These are phyloP conservation scores for Cyathus striatus DNA, from an alignment of 768 basidiomycete genomes.

Conservation along the genomic window DNA sequence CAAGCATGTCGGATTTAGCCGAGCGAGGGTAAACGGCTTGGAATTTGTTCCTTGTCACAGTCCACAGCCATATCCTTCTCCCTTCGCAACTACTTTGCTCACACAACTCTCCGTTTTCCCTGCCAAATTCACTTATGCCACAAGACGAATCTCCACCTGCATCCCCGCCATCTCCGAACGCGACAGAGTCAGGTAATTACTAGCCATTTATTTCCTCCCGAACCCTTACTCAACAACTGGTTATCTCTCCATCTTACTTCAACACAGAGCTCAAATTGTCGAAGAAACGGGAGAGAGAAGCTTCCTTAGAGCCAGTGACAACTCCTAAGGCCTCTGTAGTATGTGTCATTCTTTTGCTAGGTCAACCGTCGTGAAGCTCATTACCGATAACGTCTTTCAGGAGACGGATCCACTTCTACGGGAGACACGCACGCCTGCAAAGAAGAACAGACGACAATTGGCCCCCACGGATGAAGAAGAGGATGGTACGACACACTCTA, in stretches of 20 bases:
- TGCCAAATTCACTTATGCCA: no score
- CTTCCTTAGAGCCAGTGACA: constrained; percentile 65
- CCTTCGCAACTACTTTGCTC: no score
- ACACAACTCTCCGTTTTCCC: no score
- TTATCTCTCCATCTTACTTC: constrained; percentile 8
- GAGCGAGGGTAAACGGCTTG: constrained; percentile 16
- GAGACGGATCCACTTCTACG: constrained; percentile 31
- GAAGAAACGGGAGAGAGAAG: constrained; percentile 74
- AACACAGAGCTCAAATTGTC: constrained; percentile 43
- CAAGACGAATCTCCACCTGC: constrained; percentile 26
- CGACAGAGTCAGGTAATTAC: constrained; percentile 37
- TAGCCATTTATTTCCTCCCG: constrained; percentile 1
- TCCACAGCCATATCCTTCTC: constrained; percentile 20
- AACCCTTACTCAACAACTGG: constrained; percentile 10
- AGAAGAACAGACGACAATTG: constrained; percentile 68
- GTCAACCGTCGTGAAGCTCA: not conserved
- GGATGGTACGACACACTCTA: constrained; percentile 33
- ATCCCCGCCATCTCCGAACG: constrained; percentile 42
- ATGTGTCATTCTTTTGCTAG: not conserved
- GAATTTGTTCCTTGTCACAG: constrained; percentile 15
- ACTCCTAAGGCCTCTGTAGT: constrained; percentile 38
- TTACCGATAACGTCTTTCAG: constrained; percentile 18
- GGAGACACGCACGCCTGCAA: constrained; percentile 58
- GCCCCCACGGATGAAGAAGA: constrained; percentile 64
- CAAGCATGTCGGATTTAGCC: constrained; percentile 10